Conservation (phyloP, 1,284 basidiomycete species). For the Peniophora sp. region DNA sequence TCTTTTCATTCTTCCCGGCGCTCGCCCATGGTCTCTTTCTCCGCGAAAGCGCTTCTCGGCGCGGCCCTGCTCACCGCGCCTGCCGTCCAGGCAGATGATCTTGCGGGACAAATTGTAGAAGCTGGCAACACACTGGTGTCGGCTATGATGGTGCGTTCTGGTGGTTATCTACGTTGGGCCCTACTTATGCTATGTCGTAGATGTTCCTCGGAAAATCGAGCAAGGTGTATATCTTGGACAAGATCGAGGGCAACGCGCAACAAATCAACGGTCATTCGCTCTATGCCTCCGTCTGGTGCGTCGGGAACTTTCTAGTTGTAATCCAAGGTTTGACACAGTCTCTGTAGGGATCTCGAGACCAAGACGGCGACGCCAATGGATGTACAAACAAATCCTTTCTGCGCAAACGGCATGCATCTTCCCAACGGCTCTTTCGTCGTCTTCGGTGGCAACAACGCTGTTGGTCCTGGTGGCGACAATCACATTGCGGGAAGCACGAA, state of each 20-base stretch:
- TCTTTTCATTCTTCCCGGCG: too few species aligned
- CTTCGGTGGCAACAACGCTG: slow-evolving; percentile 37
- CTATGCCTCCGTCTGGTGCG: slow-evolving; percentile 37
- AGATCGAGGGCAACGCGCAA: slow-evolving; percentile 34
- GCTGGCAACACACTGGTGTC: slow-evolving; percentile 49
- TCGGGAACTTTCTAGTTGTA: background rate
- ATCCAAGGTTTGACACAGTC: background rate
- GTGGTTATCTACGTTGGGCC: background rate
- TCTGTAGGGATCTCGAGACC: slow-evolving; percentile 3
- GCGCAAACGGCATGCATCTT: slow-evolving; percentile 21
- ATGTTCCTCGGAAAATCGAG: slow-evolving; percentile 46
- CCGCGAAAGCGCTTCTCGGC: too few species aligned
- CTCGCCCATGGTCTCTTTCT: too few species aligned
- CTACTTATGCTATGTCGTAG: slow-evolving; percentile 18
- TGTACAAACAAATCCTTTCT: slow-evolving; percentile 41
- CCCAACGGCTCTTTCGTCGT: slow-evolving; percentile 20
- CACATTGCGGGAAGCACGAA: slow-evolving; percentile 8
- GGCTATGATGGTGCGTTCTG: slow-evolving; percentile 51
- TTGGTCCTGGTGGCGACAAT: slow-evolving; percentile 28
- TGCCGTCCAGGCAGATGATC: slow-evolving; percentile 22
- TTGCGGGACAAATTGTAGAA: slow-evolving; percentile 33
- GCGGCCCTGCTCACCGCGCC: slow-evolving; percentile 5
- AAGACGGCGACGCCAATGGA: slow-evolving; percentile 24
- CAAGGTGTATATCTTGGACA: slow-evolving; percentile 42
- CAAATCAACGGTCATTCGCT: slow-evolving; percentile 31